phyloP scores from a whole-genome alignment of 148 eudicot species.

The Vaccinium darrowii region DNA sequence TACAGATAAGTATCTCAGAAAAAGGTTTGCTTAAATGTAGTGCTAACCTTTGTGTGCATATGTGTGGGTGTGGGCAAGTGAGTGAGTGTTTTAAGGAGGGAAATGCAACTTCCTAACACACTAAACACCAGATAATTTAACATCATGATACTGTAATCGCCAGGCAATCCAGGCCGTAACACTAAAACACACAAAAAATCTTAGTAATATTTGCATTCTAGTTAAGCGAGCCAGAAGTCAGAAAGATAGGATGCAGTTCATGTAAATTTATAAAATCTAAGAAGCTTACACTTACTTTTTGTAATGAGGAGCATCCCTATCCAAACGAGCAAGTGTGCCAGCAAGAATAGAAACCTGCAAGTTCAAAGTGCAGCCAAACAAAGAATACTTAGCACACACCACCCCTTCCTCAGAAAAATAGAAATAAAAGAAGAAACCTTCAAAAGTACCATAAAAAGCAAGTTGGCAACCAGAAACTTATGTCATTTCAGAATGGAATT shows the following conservation, averaged over 20 bases:
- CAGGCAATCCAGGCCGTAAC: background rate
- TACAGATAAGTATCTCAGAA: background rate
- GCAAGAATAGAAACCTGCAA: slow-evolving; percentile 95
- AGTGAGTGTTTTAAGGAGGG: background rate
- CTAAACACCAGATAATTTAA: background rate
- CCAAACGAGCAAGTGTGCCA: slow-evolving; percentile 97
- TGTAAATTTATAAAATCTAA: background rate
- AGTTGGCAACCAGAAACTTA: background rate
- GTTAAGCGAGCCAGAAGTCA: background rate
- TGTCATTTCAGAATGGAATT: background rate
- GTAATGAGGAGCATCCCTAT: slow-evolving; percentile 98
- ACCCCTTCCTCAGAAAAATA: too few species aligned
- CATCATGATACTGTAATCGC: background rate
- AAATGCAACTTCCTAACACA: slow-evolving; percentile 6
- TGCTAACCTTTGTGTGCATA: background rate
- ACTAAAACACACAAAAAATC: background rate
- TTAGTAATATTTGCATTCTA: background rate
- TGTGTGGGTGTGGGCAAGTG: background rate
- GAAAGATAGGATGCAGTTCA: background rate
- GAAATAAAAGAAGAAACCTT: background rate
- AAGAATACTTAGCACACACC: slow-evolving; percentile 8
- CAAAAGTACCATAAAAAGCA: background rate
- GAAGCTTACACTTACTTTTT: slow-evolving; percentile 63
- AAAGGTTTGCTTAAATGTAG: background rate
- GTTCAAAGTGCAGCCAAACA: slow-evolving; percentile 19